These are phyloP conservation scores for Cladosporium sp. DNA, from an alignment of 2,329 filamentous ascomycete genomes.

Conservation along the genomic window DNA sequence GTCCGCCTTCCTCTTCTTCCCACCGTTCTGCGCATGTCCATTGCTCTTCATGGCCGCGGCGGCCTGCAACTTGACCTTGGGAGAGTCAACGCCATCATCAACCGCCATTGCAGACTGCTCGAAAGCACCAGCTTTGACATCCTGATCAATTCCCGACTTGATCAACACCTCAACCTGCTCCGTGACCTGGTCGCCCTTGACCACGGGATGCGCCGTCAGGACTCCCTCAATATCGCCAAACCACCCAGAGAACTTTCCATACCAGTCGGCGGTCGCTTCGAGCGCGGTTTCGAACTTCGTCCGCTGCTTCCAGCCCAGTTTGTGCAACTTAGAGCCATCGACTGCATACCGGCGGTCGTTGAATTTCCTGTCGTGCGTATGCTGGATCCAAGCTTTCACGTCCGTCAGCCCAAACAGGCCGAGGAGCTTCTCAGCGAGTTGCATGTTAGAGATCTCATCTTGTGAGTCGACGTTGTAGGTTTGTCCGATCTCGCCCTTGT, in stretches of 20 bases:
- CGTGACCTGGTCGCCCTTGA: constrained; percentile 21
- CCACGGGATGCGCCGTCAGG: constrained; percentile 61
- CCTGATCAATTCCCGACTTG: neutral
- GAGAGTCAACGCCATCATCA: neutral
- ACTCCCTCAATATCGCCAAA: constrained; percentile 72
- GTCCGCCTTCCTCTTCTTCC: constrained; percentile 30
- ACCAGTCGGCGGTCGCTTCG: constrained; percentile 68
- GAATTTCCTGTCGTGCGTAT: constrained; percentile 76
- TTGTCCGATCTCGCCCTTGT: constrained; percentile 71
- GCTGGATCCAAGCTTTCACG: constrained; percentile 65
- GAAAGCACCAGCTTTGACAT: constrained; percentile 8
- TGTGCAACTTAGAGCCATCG: constrained; percentile 66
- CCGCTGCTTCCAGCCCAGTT: constrained; percentile 69
- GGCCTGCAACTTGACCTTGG: neutral
- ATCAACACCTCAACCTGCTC: neutral
- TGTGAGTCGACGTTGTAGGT: constrained; percentile 80
- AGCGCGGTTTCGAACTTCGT: constrained; percentile 66
- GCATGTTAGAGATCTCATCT: constrained; percentile 74
- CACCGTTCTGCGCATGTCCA: neutral
- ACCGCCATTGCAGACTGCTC: neutral
- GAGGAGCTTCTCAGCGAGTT: constrained; percentile 66
- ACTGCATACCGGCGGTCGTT: constrained; percentile 74
- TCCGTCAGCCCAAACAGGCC: constrained; percentile 60
- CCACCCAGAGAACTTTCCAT: constrained; percentile 65
- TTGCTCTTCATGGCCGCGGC: neutral